These are phyloP conservation scores for Dunaliella primolecta DNA, from an alignment of 139 green algal species.

Conservation along the genomic window DNA sequence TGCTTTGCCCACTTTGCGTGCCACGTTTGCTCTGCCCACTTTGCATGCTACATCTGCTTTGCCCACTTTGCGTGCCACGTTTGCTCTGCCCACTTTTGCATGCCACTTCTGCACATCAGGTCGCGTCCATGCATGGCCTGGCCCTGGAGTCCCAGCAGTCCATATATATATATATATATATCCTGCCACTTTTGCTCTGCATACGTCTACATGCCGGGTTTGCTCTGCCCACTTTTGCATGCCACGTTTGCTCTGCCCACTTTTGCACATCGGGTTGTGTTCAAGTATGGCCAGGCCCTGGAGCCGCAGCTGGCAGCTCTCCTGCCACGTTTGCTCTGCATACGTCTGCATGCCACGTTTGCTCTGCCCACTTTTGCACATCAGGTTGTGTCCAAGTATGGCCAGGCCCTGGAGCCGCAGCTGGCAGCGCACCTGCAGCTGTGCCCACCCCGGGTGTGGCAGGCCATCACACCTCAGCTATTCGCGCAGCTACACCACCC, in stretches of 20 bases:
- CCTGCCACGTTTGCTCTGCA: slow-evolving; percentile 24
- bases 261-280: slow-evolving; percentile 14
- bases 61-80: neutral
- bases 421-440: slow-evolving; percentile 23
- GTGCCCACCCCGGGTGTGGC: slow-evolving; percentile 46
- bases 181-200: slow-evolving; percentile 24
- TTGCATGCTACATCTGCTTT: neutral
- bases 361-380: neutral
- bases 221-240: neutral
- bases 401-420: slow-evolving; percentile 14
- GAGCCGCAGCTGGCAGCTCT: slow-evolving; percentile 18
- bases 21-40: neutral
- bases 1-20: too few relatives aligned
- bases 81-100: neutral
- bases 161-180: too few relatives aligned
- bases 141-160: slow-evolving; percentile 24
- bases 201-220: too few relatives aligned
- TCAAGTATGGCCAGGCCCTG: slow-evolving; percentile 25
- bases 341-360: neutral
- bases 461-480: slow-evolving; percentile 55
- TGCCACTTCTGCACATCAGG: too few relatives aligned
- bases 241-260: neutral
- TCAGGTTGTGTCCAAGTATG: slow-evolving; percentile 30
- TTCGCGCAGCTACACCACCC: slow-evolving; percentile 46
- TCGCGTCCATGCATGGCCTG: slow-evolving; percentile 27